These are phyloP conservation scores for Salvia splendens DNA, from an alignment of 257 asterid genomes.

Conservation along the genomic window DNA sequence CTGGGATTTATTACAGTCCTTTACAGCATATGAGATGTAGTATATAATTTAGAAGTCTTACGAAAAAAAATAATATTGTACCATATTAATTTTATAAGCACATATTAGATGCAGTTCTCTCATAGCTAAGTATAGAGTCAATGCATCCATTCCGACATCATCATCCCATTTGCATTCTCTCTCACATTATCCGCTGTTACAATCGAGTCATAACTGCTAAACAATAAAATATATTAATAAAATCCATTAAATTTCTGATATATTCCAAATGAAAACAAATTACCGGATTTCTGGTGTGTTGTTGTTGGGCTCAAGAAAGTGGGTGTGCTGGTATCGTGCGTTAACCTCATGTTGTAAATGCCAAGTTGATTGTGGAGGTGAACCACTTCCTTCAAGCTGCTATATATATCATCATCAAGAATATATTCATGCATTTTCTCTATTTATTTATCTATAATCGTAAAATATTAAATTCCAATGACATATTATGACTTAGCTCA, in stretches of 20 bases:
- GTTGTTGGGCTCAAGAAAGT: not conserved
- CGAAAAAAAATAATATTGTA: not conserved
- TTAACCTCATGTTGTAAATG: conserved; percentile 21
- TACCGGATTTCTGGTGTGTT: conserved; percentile 15
- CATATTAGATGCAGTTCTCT: no score
- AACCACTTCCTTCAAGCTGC: conserved; percentile 30
- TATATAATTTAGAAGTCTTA: not conserved
- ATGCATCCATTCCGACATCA: conserved; percentile 51
- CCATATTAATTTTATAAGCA: not conserved
- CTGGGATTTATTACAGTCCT: no score
- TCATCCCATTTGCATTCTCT: conserved; percentile 38
- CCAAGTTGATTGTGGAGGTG: conserved; percentile 21
- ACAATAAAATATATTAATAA: not conserved
- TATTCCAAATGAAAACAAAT: not conserved
- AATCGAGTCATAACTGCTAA: conserved; percentile 30
- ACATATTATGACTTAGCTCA: no score
- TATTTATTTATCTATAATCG: no score
- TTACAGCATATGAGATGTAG: not conserved
- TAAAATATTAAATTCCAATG: no score
- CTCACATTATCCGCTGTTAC: conserved; percentile 23
- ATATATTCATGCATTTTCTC: no score
- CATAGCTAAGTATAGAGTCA: not conserved
- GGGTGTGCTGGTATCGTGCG: conserved; percentile 16
- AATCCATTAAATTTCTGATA: no score
- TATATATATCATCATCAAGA: no score